Evolutionary conservation across 192 early-diverging fungal species (phyloP), one percentile per base, ranked within the genome.

Genomic region (Funneliformis geosporum): DNA sequence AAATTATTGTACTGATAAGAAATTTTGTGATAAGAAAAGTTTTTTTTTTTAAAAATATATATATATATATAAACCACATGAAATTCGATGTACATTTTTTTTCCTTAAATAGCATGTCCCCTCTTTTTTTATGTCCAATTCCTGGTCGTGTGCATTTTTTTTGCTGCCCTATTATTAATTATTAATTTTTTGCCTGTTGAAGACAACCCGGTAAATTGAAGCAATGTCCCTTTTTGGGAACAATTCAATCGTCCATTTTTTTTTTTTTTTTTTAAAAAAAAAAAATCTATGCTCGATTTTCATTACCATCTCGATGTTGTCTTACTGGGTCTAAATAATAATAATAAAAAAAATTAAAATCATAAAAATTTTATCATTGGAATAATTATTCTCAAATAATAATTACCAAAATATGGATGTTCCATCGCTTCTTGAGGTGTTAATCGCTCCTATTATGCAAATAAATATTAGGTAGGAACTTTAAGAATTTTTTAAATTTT

Each of bases 341-440:
- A 71, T 40, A 23, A 33, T 39, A 21, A 42, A 23, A 71, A 23
- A 3, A 27, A 46, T 40, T 25, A 46, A 46, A 21, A 44, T 44
- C n/a, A 42, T 18, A 12, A 46, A n/a, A 8, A 67, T 25, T 11
- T 23, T 21, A 71, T 23, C 14, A 64, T 64, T 28, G 25, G 27
- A 64, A n/a, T 3, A 27, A 28, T n/a, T 18, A 64, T 27, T 11
- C 27, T 28, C n/a, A 64, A 27, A 64, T 14, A 27, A 28, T 50
- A 70, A 28, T 79, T 70, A 79, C 77, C 85, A 84, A 97, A 97
- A 86, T 97, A 97, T 46, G 94, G 92, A 80, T 96, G 95, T 81
- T 85, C 84, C 95, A 97, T 96, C 2, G 96, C 96, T 83, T 97
- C 94, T 74, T 88, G 85, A 71, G 95, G 90, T 33, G 94, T 96